These are phyloP conservation scores for Syzygium grande DNA, from an alignment of 345 rosid species.

Conservation along the genomic window DNA sequence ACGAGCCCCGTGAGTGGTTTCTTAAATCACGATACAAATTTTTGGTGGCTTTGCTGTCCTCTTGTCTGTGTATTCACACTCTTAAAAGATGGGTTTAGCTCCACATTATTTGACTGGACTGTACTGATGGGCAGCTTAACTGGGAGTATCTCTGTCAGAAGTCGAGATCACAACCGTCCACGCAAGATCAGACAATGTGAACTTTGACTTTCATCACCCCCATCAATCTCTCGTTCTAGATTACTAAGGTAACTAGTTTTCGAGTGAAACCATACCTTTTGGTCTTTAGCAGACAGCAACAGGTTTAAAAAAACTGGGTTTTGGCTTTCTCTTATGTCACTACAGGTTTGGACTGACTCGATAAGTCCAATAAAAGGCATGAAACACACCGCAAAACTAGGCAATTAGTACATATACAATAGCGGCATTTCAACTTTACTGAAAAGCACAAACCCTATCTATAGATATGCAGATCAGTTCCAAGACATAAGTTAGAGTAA, in stretches of 20 bases:
- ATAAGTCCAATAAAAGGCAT: not conserved
- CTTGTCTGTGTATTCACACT: slow-evolving; percentile 37
- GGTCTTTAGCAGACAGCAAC: slow-evolving; percentile 12
- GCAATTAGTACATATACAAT: not conserved
- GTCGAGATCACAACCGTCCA: slow-evolving; percentile 44
- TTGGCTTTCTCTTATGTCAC: slow-evolving; percentile 44
- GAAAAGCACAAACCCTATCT: slow-evolving; percentile 39
- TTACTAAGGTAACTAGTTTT: not conserved
- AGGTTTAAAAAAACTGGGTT: slow-evolving; percentile 10
- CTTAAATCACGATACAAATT: slow-evolving; percentile 14
- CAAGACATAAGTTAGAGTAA: not conserved
- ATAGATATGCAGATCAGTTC: slow-evolving; percentile 5
- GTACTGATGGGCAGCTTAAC: slow-evolving; percentile 27
- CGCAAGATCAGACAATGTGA: slow-evolving; percentile 35
- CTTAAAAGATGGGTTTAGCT: slow-evolving; percentile 36
- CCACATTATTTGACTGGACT: slow-evolving; percentile 14
- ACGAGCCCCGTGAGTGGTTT: slow-evolving; percentile 23
- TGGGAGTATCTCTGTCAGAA: slow-evolving; percentile 37
- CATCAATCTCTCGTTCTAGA: not conserved
- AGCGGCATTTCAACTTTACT: slow-evolving; percentile 25
- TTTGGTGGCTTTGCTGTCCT: slow-evolving; percentile 50
- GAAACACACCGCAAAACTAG: not conserved
- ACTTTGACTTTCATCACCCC: slow-evolving; percentile 44
- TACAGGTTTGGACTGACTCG: slow-evolving; percentile 16
- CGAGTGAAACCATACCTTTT: slow-evolving; percentile 5